phyloP scores from a whole-genome alignment of 331 rosid genomes.

The Malus hybrid region DNA sequence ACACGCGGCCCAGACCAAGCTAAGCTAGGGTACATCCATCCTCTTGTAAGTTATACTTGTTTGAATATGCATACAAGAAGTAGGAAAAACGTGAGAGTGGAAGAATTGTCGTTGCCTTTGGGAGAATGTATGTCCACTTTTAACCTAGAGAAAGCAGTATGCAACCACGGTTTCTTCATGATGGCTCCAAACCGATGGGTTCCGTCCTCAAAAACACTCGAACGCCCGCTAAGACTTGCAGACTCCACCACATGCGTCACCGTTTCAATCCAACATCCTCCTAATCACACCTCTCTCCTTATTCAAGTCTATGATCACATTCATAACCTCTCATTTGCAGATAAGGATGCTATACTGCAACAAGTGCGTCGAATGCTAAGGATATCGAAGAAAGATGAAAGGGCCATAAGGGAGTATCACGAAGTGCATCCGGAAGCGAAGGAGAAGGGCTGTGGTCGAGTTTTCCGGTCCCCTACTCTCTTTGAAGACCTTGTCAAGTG shows the following conservation, averaged over 20 bases:
- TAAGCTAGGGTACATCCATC: no score
- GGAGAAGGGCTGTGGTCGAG: slow-evolving; percentile 18
- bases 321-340: neutral
- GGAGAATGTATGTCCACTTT: slow-evolving; percentile 11
- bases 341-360: slow-evolving; percentile 7
- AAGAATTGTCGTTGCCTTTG: neutral
- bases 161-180: slow-evolving; percentile 47
- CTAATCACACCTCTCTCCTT: neutral
- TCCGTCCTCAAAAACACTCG: slow-evolving; percentile 24
- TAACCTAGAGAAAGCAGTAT: slow-evolving; percentile 27
- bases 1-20: no score
- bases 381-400: slow-evolving; percentile 16
- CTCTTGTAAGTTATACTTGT: no score
- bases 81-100: no score
- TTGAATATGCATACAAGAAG: no score
- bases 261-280: slow-evolving; percentile 16
- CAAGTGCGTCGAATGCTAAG: slow-evolving; percentile 38
- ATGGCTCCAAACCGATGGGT: slow-evolving; percentile 46
- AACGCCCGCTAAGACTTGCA: slow-evolving; percentile 32
- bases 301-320: slow-evolving; percentile 4
- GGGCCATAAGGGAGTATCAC: slow-evolving; percentile 14
- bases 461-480: slow-evolving; percentile 34
- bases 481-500: slow-evolving; percentile 37
- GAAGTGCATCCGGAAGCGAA: slow-evolving; percentile 10
- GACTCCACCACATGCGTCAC: neutral